phyloP scores from a whole-genome alignment of 2,329 filamentous ascomycete species.

The Fusarium armeniacum region DNA sequence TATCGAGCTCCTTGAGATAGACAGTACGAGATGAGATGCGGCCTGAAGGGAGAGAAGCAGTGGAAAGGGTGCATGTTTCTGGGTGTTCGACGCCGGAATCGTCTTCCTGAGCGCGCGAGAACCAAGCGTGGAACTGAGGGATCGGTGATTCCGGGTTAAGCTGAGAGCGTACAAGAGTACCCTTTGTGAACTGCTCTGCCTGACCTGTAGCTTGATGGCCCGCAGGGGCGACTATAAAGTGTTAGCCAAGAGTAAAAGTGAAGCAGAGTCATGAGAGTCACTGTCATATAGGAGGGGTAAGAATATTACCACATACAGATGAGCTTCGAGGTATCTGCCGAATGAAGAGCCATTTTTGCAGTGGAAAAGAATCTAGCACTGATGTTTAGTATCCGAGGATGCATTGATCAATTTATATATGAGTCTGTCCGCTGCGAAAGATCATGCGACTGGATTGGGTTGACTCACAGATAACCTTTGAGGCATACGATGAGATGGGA shows the following conservation, averaged over 20 bases:
- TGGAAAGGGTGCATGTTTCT: conserved; percentile 90
- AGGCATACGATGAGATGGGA: conserved; percentile 35
- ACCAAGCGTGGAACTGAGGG: conserved; percentile 92
- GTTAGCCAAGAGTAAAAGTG: conserved; percentile 7
- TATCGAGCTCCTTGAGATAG: conserved; percentile 95
- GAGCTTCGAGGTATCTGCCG: conserved; percentile 59
- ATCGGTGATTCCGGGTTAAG: conserved; percentile 76
- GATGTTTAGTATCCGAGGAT: conserved; percentile 22
- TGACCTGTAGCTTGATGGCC: conserved; percentile 70
- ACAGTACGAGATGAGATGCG: conserved; percentile 88
- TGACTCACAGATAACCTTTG: conserved; percentile 28
- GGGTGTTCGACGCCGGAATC: conserved; percentile 75
- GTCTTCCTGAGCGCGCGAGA: conserved; percentile 74
- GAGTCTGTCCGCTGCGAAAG: conserved; percentile 11
- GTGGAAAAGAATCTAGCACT: conserved; percentile 43
- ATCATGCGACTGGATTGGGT: conserved; percentile 30
- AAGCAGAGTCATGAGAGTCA: conserved; percentile 18
- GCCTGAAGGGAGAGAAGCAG: conserved; percentile 85
- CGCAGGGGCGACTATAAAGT: conserved; percentile 71
- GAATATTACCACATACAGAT: conserved; percentile 60
- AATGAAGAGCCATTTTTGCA: conserved; percentile 62
- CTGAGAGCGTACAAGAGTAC: conserved; percentile 71
- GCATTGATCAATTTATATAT: conserved; percentile 45
- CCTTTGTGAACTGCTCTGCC: conserved; percentile 80
- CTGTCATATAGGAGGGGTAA: conserved; percentile 12